Percentiles rank a stretch among this genome's conserved stretches.
These are phyloP conservation scores for Mycosphaerella sp. DNA, from an alignment of 2,329 filamentous ascomycete species.

Conservation along the genomic window DNA sequence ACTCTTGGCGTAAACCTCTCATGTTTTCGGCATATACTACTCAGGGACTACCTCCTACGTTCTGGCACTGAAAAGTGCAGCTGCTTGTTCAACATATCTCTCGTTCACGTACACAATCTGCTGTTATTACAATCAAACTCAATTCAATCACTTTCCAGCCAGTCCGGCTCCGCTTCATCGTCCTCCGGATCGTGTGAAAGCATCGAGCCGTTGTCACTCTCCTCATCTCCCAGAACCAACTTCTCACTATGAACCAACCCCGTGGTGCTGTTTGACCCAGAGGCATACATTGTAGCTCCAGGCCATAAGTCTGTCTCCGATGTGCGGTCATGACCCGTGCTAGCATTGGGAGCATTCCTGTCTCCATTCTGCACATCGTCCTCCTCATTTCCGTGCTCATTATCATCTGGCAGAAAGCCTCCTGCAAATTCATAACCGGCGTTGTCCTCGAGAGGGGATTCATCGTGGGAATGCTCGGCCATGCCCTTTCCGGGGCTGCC, in stretches of 20 bases:
- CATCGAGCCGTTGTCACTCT: conserved; percentile 42
- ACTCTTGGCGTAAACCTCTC: no score
- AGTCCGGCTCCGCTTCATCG: conserved; percentile 59
- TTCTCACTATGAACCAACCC: background rate
- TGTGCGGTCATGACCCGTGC: background rate
- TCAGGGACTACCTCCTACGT: no score
- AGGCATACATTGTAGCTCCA: background rate
- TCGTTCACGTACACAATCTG: background rate
- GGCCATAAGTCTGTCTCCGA: background rate
- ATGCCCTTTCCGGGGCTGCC: background rate
- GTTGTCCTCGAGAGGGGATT: background rate
- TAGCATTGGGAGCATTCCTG: background rate
- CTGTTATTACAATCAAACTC: background rate
- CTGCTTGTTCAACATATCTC: background rate
- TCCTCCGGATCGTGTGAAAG: conserved; percentile 59
- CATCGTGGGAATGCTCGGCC: no score
- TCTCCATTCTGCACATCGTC: background rate
- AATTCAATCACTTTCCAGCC: conserved; percentile 43
- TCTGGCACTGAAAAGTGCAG: no score
- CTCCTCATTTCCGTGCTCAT: background rate
- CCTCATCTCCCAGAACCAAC: background rate
- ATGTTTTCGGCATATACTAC: no score
- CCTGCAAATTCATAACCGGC: conserved; percentile 26
- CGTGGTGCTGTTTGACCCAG: background rate
- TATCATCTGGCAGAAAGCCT: conserved; percentile 17